Base-by-base conservation (phyloP, 805 yeast genomes). In the Saturnispora serradocipensis region DNA sequence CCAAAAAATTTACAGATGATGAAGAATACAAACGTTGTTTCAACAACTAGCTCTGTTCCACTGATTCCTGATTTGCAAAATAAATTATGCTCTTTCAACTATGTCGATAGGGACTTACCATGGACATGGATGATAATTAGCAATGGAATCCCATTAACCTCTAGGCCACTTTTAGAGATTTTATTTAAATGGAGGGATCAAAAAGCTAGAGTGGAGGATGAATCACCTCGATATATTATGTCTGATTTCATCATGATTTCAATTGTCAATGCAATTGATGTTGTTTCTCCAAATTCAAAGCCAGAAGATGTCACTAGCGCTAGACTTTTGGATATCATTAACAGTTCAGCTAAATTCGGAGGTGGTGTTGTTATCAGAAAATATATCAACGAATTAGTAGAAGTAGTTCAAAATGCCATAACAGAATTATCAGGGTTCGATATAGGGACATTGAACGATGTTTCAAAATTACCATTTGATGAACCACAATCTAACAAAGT, bases 131-230 rank as follows among this genome's bases (percentile, higher is more conserved):
- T 89, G 45, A 73, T 86, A 61, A 67, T 69, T 44, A 87, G 84
- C 58, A 86, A 82, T 65, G 83, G 82, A 53, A 71, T 91, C 3
- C 79, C 84, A 1, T 54, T 64, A 1, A 69, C 76, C 27, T 80
- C 75, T 53, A 75, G 76, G 48, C 76, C 75, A 0, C 63, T 88
- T 6, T 73, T 87, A 16, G 79, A 74, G 54, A 78, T 69, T 0
- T 69, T 93, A 18, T 87, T 77, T 59, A 72, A 78, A 43, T 93
- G 97, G 97, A 78, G 99, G 65, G 98, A 93, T 64, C 48, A 54
- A 1, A 61, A 76, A 35, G 98, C 97, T 1, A 75, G 95, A 56
- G 58, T 70, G 38, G 75, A 78, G 45, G 99, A 93, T 65, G 99
- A 93, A 67, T 86, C 95, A 2, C 80, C 84, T 2, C 72, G 95